Conservation (phyloP, 768 basidiomycete genomes). For the Asterophora lycoperdoides region DNA sequence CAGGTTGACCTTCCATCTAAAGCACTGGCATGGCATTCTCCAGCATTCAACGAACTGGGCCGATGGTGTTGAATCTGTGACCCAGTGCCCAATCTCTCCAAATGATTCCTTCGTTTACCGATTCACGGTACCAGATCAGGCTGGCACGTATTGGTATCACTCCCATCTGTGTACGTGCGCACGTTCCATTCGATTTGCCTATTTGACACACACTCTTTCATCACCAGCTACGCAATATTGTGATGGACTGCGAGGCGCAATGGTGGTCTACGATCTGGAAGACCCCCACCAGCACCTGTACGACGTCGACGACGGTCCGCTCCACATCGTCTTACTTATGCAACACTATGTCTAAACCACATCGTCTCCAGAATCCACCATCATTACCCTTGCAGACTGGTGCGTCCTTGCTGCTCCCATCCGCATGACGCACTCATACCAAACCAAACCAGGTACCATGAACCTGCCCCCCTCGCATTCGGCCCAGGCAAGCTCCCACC, state of each 20-base stretch:
- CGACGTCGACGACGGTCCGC: constrained; percentile 12
- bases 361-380: constrained; percentile 31
- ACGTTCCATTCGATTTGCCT: constrained; percentile 3
- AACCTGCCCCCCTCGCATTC: constrained; percentile 9
- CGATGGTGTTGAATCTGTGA: constrained; percentile 33
- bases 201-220: constrained; percentile 16
- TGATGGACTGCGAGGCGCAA: constrained; percentile 34
- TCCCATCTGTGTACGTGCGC: constrained; percentile 19
- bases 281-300: constrained; percentile 28
- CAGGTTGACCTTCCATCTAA: neutral
- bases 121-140: constrained; percentile 22
- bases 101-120: constrained; percentile 33
- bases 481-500: constrained; percentile 4
- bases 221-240: constrained; percentile 40
- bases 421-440: neutral
- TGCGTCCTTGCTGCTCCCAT: constrained; percentile 9
- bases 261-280: constrained; percentile 33
- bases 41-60: constrained; percentile 29
- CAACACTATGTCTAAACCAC: neutral
- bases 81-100: constrained; percentile 38
- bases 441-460: constrained; percentile 22
- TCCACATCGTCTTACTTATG: neutral
- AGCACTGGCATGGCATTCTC: constrained; percentile 45
- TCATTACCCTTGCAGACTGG: constrained; percentile 41
- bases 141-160: constrained; percentile 26